A percentile compares a stretch with the other conserved stretches of the same genome.
These are phyloP conservation scores for Setaria italica DNA, from an alignment of 202 grass and related monocot species.

Conservation along the genomic window DNA sequence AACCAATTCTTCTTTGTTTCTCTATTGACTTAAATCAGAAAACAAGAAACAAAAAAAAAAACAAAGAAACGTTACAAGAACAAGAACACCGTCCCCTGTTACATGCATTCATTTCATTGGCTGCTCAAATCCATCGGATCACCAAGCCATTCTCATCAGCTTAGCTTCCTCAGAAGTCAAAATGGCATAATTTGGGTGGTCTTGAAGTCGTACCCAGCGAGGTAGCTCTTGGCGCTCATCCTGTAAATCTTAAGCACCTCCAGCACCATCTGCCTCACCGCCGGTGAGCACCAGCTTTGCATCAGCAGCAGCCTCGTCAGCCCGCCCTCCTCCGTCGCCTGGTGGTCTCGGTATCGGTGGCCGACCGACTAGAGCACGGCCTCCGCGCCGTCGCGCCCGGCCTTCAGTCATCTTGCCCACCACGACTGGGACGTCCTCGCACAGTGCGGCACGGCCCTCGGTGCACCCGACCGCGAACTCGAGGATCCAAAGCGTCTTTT, in stretches of 20 bases:
- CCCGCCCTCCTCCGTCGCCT: conserved; percentile 69
- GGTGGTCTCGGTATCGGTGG: conserved; percentile 72
- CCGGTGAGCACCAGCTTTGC: conserved; percentile 80
- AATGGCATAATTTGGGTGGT: conserved; percentile 94
- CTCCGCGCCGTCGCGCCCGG: conserved; percentile 68
- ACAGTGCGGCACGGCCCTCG: conserved; percentile 78
- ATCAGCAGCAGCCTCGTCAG: conserved; percentile 80
- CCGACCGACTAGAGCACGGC: conserved; percentile 84
- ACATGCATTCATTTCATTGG: neutral
- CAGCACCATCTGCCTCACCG: conserved; percentile 69
- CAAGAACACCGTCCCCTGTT: conserved; percentile 32
- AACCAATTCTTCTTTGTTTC: conserved; percentile 47
- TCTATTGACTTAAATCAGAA: conserved; percentile 47
- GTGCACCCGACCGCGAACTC: conserved; percentile 68
- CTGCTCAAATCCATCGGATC: neutral
- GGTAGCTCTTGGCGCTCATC: conserved; percentile 79
- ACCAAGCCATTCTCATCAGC: conserved; percentile 8
- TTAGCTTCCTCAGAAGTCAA: conserved; percentile 52
- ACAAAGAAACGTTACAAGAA: neutral
- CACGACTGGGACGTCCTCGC: conserved; percentile 57
- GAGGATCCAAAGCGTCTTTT: conserved; percentile 57
- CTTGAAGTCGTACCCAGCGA: conserved; percentile 87
- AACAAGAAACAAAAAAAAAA: neutral
- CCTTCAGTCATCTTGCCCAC: conserved; percentile 75
- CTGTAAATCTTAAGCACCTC: conserved; percentile 85